Evolutionary conservation across 225 moss, liverwort and hornwort genomes (phyloP).

Genomic region (Polytrichum formosum): DNA sequence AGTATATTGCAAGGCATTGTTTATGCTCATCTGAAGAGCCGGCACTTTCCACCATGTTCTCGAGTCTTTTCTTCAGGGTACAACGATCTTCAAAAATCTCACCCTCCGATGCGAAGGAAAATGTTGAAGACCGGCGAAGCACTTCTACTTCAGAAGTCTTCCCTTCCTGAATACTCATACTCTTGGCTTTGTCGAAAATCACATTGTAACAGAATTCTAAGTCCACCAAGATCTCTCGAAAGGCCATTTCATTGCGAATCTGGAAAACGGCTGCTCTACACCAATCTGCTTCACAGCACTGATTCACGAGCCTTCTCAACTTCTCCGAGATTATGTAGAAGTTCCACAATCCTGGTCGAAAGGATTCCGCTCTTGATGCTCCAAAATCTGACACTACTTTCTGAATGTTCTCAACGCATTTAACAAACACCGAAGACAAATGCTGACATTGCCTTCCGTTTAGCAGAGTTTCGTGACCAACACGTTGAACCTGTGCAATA

Average conservation of each 20-base stretch:
- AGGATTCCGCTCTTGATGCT: neutral
- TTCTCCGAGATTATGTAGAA: neutral
- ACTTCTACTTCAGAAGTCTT: neutral
- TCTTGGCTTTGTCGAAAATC: neutral
- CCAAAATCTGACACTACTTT: neutral
- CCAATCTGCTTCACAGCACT: neutral
- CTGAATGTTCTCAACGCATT: neutral
- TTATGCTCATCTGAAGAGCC: neutral
- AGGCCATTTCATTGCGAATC: conserved; percentile 2
- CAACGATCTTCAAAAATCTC: neutral
- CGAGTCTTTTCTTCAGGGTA: neutral
- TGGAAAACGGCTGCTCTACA: neutral
- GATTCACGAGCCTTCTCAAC: neutral
- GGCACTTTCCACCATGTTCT: neutral
- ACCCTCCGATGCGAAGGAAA: too few species aligned
- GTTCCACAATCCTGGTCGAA: neutral
- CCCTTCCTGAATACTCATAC: neutral
- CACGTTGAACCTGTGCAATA: neutral
- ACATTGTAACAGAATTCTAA: neutral
- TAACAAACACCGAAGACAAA: neutral
- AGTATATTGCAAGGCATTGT: neutral
- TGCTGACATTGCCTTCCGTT: neutral
- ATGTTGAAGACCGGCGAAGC: neutral
- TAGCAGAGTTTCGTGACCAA: neutral
- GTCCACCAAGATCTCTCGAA: neutral